Evolutionary conservation across 495 filamentous ascomycete genomes (phyloP).

Genomic region (Venustampulla echinocandica): DNA sequence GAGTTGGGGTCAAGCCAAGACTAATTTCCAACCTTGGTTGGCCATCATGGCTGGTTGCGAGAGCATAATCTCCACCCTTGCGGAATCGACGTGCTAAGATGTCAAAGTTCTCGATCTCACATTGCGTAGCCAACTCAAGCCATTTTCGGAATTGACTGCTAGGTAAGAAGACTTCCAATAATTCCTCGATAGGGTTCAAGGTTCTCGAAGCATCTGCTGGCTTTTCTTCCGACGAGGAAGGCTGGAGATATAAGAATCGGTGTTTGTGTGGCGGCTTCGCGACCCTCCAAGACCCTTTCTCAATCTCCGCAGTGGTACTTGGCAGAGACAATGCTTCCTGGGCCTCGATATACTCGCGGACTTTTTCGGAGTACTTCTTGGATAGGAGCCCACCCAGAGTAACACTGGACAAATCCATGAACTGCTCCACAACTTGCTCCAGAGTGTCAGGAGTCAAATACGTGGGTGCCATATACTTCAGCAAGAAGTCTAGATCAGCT

Average conservation of each 20-base stretch:
- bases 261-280: constrained; percentile 92
- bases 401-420: constrained; percentile 73
- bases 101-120: constrained; percentile 55
- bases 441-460: constrained; percentile 94
- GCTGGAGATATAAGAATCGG: constrained; percentile 74
- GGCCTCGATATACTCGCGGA: constrained; percentile 59
- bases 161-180: constrained; percentile 71
- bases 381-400: constrained; percentile 69
- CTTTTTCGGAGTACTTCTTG: constrained; percentile 58
- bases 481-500: constrained; percentile 72
- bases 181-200: constrained; percentile 56
- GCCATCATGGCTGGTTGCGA: constrained; percentile 76
- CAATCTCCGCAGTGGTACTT: constrained; percentile 45
- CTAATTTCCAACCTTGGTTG: constrained; percentile 81
- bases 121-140: constrained; percentile 71
- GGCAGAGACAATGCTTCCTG: constrained; percentile 47
- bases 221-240: constrained; percentile 14
- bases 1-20: constrained; percentile 70
- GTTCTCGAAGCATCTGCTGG: constrained; percentile 24
- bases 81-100: constrained; percentile 77
- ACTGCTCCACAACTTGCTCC: constrained; percentile 67
- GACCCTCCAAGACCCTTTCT: constrained; percentile 58
- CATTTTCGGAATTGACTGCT: constrained; percentile 85
- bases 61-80: constrained; percentile 78
- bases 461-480: constrained; percentile 78